Percentiles rank a stretch among this genome's conserved stretches.
Conservation (phyloP, 495 filamentous ascomycete genomes). For the Neurospora sublineolata region DNA sequence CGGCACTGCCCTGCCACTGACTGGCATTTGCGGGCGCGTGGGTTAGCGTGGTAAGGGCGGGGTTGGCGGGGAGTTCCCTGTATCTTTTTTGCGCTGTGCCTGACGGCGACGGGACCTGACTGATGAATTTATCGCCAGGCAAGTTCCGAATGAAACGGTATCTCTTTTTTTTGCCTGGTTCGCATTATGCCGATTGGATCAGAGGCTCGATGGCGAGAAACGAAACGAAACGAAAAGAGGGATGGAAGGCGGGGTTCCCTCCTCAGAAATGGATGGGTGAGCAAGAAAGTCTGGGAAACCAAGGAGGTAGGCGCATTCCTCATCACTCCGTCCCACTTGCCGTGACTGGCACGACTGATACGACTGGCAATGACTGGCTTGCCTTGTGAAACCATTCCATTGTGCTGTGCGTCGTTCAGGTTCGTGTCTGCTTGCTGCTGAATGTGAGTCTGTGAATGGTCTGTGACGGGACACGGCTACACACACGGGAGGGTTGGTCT, state of each 20-base stretch:
- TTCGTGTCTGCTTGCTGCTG: neutral
- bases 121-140: neutral
- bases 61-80: neutral
- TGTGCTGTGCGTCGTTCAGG: neutral
- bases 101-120: neutral
- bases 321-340: neutral
- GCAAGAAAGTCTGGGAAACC: neutral
- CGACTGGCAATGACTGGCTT: neutral
- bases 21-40: neutral
- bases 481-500: neutral
- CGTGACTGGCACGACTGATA: neutral
- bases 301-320: neutral
- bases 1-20: neutral
- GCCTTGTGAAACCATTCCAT: neutral
- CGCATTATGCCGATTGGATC: neutral
- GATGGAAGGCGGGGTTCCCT: neutral
- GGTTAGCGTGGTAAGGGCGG: neutral
- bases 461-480: neutral
- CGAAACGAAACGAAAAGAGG: neutral
- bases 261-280: neutral
- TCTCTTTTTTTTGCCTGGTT: neutral
- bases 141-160: neutral
- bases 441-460: neutral
- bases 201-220: neutral
- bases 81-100: neutral